Evolutionary conservation across 495 filamentous ascomycete species (phyloP).

Genomic region (Penicillium egyptiacum): DNA sequence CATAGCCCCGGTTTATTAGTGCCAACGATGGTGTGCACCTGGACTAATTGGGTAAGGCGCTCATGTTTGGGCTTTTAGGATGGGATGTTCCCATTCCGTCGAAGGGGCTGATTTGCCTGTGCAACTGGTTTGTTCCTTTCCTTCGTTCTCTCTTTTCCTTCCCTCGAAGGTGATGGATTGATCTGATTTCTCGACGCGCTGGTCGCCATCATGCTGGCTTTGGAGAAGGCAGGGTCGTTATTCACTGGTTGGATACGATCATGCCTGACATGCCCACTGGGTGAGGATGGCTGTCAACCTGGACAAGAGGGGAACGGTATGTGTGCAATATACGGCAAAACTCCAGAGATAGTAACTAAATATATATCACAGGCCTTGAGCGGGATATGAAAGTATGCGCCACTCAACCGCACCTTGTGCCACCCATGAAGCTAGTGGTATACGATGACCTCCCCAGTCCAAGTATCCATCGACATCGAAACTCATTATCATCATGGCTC

Average conservation of each 20-base stretch:
- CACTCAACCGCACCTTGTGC: constrained; percentile 50
- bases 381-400: constrained; percentile 51
- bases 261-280: constrained; percentile 40
- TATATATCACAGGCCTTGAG: constrained; percentile 31
- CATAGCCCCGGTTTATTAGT: constrained; percentile 20
- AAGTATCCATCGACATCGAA: constrained; percentile 26
- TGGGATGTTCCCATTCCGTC: constrained; percentile 12
- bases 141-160: constrained; percentile 11
- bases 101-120: constrained; percentile 18
- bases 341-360: constrained; percentile 2
- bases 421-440: constrained; percentile 46
- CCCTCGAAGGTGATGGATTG: constrained; percentile 36
- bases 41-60: constrained; percentile 20
- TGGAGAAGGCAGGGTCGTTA: constrained; percentile 44
- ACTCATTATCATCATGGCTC: constrained; percentile 43
- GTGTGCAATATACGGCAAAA: constrained; percentile 11
- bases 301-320: constrained; percentile 28
- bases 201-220: constrained; percentile 46
- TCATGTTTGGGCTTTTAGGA: constrained; percentile 5
- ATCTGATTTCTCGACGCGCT: constrained; percentile 34
- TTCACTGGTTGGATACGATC: constrained; percentile 47
- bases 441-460: constrained; percentile 44
- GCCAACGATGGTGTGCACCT: constrained; percentile 14
- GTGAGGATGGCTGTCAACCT: constrained; percentile 27
- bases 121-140: constrained; percentile 14